Evolutionary conservation across 192 early-diverging fungal genomes (phyloP).

Genomic region (Rhizophagus sp.): DNA sequence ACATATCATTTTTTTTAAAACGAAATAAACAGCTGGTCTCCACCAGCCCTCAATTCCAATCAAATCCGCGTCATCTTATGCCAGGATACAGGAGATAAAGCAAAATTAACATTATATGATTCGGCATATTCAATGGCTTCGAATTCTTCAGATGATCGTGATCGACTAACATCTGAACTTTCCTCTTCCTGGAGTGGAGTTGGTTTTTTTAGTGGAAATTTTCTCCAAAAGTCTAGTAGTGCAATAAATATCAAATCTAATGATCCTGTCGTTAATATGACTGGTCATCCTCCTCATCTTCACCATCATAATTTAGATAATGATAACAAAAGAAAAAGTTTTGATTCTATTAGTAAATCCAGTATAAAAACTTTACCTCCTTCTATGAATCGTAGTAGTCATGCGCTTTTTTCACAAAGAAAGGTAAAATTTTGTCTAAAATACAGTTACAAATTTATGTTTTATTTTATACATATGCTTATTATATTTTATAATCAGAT

Average conservation of each 20-base stretch:
- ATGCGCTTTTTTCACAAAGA: background rate
- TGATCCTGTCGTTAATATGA: background rate
- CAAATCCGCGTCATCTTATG: conserved; percentile 29
- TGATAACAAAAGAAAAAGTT: conserved; percentile 19
- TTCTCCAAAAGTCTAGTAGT: conserved; percentile 11
- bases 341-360: conserved; percentile 18
- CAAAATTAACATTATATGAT: conserved; percentile 27
- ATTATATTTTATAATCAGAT: background rate
- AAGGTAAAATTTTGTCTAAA: conserved; percentile 4
- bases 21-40: conserved; percentile 16
- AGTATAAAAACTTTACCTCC: conserved; percentile 10
- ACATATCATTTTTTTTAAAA: background rate
- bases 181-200: conserved; percentile 26
- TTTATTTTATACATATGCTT: background rate
- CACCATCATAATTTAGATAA: background rate
- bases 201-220: conserved; percentile 3
- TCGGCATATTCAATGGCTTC: conserved; percentile 1
- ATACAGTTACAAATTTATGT: background rate
- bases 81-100: conserved; percentile 30
- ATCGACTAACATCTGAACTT: background rate
- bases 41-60: background rate
- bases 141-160: conserved; percentile 2
- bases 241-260: conserved; percentile 15
- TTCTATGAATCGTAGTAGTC: conserved; percentile 5
- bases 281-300: conserved; percentile 11